These are phyloP conservation scores for Hypomontagnella submonticulosa DNA, from an alignment of 495 filamentous ascomycete genomes.

Conservation along the genomic window DNA sequence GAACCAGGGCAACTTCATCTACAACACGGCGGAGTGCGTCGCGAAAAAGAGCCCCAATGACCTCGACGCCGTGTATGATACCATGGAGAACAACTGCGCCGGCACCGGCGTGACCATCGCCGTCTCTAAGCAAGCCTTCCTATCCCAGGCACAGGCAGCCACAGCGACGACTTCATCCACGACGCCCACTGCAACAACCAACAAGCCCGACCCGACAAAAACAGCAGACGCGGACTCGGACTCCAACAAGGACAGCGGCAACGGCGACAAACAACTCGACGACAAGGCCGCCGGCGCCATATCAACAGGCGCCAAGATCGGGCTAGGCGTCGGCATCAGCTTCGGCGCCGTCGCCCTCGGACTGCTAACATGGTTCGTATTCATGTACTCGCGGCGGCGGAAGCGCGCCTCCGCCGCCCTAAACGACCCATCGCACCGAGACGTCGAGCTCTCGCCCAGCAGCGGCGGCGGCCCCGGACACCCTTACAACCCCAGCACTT, in stretches of 20 bases:
- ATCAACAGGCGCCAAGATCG: constrained; percentile 31
- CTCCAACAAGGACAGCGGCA: background rate
- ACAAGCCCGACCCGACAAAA: background rate
- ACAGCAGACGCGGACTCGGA: background rate
- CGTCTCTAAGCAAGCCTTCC: constrained; percentile 42
- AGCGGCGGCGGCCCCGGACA: background rate
- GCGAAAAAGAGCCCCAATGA: constrained; percentile 46
- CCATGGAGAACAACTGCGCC: constrained; percentile 52
- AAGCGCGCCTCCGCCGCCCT: constrained; percentile 2
- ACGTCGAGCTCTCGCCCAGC: constrained; percentile 34
- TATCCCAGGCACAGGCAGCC: constrained; percentile 42
- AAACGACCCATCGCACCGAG: constrained; percentile 10
- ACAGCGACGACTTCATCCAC: constrained; percentile 47
- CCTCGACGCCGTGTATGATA: constrained; percentile 50
- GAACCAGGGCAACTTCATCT: constrained; percentile 58
- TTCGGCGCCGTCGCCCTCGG: constrained; percentile 30
- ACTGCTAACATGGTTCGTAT: constrained; percentile 44
- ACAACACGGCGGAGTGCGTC: constrained; percentile 55
- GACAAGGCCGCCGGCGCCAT: background rate
- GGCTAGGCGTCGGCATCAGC: constrained; percentile 32
- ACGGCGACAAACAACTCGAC: background rate
- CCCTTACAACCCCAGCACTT: too few species aligned
- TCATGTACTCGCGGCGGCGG: constrained; percentile 38
- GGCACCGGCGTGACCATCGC: constrained; percentile 47
- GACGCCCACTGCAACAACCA: constrained; percentile 7